phyloP scores from a whole-genome alignment of 345 rosid genomes.

The Zanthoxylum bungeanum region DNA sequence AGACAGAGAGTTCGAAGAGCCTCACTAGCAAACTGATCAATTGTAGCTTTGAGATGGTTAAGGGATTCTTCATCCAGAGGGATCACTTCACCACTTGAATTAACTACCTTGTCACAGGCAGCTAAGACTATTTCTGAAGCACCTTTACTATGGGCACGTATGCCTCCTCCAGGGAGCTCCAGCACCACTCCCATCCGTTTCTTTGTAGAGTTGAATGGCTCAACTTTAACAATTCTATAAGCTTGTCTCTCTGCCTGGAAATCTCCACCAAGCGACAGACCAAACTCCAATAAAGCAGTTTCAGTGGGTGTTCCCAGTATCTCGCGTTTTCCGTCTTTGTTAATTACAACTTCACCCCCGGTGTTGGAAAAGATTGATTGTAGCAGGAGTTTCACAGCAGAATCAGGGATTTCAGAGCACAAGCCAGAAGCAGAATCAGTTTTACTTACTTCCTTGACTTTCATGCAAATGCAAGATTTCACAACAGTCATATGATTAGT shows the following conservation, averaged over 20 bases:
- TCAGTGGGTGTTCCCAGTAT: slow-evolving; percentile 89
- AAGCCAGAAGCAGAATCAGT: slow-evolving; percentile 38
- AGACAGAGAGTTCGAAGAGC: slow-evolving; percentile 92
- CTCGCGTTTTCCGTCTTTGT: slow-evolving; percentile 64
- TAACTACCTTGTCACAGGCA: slow-evolving; percentile 70
- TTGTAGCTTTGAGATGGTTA: slow-evolving; percentile 56
- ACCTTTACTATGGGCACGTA: slow-evolving; percentile 78
- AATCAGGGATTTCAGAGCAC: slow-evolving; percentile 58
- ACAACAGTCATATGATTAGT: slow-evolving; percentile 92
- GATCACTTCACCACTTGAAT: slow-evolving; percentile 67
- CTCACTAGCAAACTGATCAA: slow-evolving; percentile 76
- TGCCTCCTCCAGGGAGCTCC: slow-evolving; percentile 62
- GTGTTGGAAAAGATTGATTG: slow-evolving; percentile 90
- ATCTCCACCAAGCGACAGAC: slow-evolving; percentile 76
- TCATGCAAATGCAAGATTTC: slow-evolving; percentile 82
- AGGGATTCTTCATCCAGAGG: slow-evolving; percentile 61
- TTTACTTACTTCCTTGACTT: slow-evolving; percentile 41
- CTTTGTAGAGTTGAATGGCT: slow-evolving; percentile 92
- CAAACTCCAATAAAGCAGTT: slow-evolving; percentile 79
- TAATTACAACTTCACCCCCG: slow-evolving; percentile 77
- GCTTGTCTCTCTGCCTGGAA: slow-evolving; percentile 60
- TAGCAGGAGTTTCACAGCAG: slow-evolving; percentile 48
- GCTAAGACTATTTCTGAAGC: slow-evolving; percentile 93
- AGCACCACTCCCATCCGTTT: slow-evolving; percentile 87
- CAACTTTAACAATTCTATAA: slow-evolving; percentile 60